Evolutionary conservation across 371 early-diverging fungal genomes (phyloP).

Genomic region (Mortierella sp.): DNA sequence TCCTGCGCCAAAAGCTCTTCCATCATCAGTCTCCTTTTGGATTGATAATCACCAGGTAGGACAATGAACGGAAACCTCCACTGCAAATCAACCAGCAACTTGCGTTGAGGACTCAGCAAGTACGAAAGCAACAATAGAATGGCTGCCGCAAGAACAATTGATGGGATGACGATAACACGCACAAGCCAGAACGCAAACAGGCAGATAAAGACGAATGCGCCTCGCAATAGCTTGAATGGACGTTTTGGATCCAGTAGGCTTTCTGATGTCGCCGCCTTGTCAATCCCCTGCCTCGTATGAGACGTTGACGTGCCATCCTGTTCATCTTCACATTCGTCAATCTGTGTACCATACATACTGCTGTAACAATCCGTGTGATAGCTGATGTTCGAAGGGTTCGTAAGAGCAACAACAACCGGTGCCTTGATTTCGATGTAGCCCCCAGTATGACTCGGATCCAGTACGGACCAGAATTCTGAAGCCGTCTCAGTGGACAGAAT

Average conservation of each 20-base stretch:
- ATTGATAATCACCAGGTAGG: constrained; percentile 49
- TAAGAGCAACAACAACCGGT: constrained; percentile 20
- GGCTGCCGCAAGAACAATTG: constrained; percentile 46
- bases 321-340: constrained; percentile 15
- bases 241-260: constrained; percentile 34
- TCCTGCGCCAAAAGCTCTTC: constrained; percentile 46
- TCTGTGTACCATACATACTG: neutral
- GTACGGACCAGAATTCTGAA: constrained; percentile 26
- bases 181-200: constrained; percentile 45
- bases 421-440: constrained; percentile 35
- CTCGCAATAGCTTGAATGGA: constrained; percentile 36
- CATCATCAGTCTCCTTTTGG: constrained; percentile 53
- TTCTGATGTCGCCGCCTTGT: neutral
- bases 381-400: neutral
- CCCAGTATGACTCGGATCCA: constrained; percentile 29
- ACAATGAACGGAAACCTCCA: constrained; percentile 54
- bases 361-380: constrained; percentile 1
- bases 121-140: constrained; percentile 48
- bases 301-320: neutral
- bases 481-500: constrained; percentile 25
- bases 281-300: neutral
- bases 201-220: constrained; percentile 23
- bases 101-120: constrained; percentile 51
- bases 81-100: constrained; percentile 46
- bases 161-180: constrained; percentile 49